These are phyloP conservation scores for Aspergillus caelatus DNA, from an alignment of 2,329 filamentous ascomycete genomes.

Conservation along the genomic window DNA sequence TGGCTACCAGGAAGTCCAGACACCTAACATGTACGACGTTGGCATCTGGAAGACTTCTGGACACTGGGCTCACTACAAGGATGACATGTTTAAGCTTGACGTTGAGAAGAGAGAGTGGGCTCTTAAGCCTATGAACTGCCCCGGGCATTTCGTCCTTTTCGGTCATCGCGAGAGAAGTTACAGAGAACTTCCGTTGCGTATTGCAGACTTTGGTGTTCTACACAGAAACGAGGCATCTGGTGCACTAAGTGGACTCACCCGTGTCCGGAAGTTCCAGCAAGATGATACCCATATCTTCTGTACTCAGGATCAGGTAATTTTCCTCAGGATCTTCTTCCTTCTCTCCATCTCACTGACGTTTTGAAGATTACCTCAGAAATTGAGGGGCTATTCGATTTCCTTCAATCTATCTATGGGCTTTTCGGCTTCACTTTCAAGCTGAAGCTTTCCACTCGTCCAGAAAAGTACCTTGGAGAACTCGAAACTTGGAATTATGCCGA, in stretches of 20 bases:
- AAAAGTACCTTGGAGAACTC: conserved; percentile 85
- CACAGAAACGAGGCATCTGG: conserved; percentile 96
- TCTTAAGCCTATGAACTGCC: conserved; percentile 98
- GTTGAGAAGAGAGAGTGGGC: conserved; percentile 82
- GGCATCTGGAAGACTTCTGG: conserved; percentile 92
- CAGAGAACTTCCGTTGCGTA: conserved; percentile 83
- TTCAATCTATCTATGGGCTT: conserved; percentile 76
- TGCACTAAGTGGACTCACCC: conserved; percentile 84
- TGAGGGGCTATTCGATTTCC: conserved; percentile 82
- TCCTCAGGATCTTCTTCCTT: background rate
- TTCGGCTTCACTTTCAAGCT: conserved; percentile 91
- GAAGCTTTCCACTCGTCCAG: conserved; percentile 87
- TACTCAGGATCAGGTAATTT: conserved; percentile 68
- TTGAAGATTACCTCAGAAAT: conserved; percentile 70
- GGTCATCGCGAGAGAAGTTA: conserved; percentile 82
- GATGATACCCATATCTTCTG: conserved; percentile 98
- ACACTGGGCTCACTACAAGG: conserved; percentile 91
- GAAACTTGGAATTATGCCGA: conserved; percentile 91
- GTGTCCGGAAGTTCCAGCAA: conserved; percentile 92
- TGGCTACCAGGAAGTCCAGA: conserved; percentile 92
- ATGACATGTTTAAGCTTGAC: conserved; percentile 91
- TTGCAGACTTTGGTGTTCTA: conserved; percentile 93
- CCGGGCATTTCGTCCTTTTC: conserved; percentile 89
- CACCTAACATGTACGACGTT: conserved; percentile 95
- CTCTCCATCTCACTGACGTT: conserved; percentile 13